phyloP scores from a whole-genome alignment of 345 rosid genomes.

The Eucalyptus tenuipes region DNA sequence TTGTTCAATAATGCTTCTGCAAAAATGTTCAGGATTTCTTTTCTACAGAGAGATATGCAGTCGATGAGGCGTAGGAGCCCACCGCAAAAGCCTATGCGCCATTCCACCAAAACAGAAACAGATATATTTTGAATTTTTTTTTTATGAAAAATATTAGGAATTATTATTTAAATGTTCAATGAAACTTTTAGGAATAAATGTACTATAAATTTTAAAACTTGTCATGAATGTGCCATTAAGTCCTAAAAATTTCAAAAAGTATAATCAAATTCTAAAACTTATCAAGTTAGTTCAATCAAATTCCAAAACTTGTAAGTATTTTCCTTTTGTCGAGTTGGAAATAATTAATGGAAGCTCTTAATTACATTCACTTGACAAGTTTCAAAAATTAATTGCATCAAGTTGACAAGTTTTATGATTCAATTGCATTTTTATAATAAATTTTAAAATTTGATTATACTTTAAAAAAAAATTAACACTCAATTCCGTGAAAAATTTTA shows the following conservation, averaged over 20 bases:
- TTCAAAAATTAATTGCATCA: accelerated
- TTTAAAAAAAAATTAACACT: no score
- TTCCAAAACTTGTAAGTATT: no score
- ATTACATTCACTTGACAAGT: neutral
- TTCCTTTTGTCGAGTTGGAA: accelerated
- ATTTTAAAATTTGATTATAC: no score
- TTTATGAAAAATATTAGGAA: accelerated
- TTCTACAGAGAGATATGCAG: neutral
- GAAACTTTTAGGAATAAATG: no score
- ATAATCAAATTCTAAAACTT: accelerated
- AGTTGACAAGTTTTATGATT: accelerated
- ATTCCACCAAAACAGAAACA: neutral
- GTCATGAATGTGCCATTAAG: accelerated
- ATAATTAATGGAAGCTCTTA: no score
- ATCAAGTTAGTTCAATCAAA: no score
- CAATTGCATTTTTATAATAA: accelerated
- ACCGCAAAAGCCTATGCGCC: neutral
- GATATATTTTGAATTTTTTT: neutral
- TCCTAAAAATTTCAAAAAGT: accelerated
- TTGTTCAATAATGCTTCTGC: neutral
- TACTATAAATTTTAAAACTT: accelerated
- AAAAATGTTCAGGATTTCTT: neutral
- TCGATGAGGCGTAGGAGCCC: neutral
- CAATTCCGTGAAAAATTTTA: no score
- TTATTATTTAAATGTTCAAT: neutral